Evolutionary conservation across 2,329 filamentous ascomycete genomes (phyloP), one percentile per base, ranked within the genome.

Genomic region (Fusarium domesticum): DNA sequence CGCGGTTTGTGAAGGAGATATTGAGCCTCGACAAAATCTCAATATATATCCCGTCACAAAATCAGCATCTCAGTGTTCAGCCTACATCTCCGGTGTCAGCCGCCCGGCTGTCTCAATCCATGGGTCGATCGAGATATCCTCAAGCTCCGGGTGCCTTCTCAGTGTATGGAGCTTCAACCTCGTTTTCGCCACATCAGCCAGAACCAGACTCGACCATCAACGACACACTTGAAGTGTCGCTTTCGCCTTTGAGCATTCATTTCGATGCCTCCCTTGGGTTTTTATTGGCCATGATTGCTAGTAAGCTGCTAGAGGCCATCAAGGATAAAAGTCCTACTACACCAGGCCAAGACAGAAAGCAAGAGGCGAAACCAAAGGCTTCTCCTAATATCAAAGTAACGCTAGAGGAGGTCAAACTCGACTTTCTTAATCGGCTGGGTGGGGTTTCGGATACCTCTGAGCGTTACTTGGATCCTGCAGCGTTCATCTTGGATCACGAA

Each of bases 81-180:
- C 37, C 63, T 14, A 47, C 54, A 6, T 51, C 58, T 1, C 55
- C 61, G 1, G 62, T 64, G 18, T 61, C 64, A 1, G 45, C 59
- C 3, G 45, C 57, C 7, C 54, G 62, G 18, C 51, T 65, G 6
- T 56, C 59, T 6, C 57, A 64, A 23, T 61, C 64, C 12, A 48
- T 73, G 30, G 58, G 59, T 0, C 64, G 58, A 30, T 76, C 73
- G 2, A 49, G 69, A 10, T 70, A 70, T n/a, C 72, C 74, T 0
- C 71, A 81, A 55, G 60, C 83, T 3, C 81, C 81, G 2, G 83
- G 81, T 1, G 74, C 81, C 3, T 85, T 85, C 59, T 85, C 81
- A 0, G 65, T 78, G 2, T 64, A 75, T 33, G 53, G 51, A 3
- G 43, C 51, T 8, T 6, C 48, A 15, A 41, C 58, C 17, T 35